Evolutionary conservation across 129 eudicot species (phyloP).

Genomic region (Flaveria bidentis): DNA sequence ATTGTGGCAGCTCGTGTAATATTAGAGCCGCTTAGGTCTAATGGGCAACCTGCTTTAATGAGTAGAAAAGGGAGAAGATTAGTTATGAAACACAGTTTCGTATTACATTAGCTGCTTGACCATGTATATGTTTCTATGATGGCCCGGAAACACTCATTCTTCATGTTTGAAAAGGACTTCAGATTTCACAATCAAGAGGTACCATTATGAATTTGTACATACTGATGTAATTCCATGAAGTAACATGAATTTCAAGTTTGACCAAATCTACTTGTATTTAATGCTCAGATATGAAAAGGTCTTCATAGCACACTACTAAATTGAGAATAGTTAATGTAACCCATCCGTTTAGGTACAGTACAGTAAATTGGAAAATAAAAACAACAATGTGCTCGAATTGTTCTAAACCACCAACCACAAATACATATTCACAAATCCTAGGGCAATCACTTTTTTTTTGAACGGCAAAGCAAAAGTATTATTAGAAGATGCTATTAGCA

Average conservation of each 20-base stretch:
- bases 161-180: slow-evolving; percentile 3
- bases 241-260: slow-evolving; percentile 20
- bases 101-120: neutral
- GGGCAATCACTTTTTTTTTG: neutral
- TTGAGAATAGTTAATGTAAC: slow-evolving; percentile 25
- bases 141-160: slow-evolving; percentile 21
- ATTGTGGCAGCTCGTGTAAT: slow-evolving; percentile 59
- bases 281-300: slow-evolving; percentile 25
- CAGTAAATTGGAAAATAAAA: neutral
- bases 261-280: slow-evolving; percentile 6
- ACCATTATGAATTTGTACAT: neutral
- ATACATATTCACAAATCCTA: slow-evolving; percentile 21
- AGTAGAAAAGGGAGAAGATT: slow-evolving; percentile 9
- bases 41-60: slow-evolving; percentile 76
- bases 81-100: neutral
- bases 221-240: neutral
- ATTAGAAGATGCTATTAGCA: too few species aligned
- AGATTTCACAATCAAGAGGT: slow-evolving; percentile 1
- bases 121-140: neutral
- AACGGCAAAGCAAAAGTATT: too few species aligned
- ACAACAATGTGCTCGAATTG: slow-evolving; percentile 21
- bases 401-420: slow-evolving; percentile 31
- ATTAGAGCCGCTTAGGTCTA: slow-evolving; percentile 70
- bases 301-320: slow-evolving; percentile 21
- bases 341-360: slow-evolving; percentile 18